Evolutionary conservation across 2,329 filamentous ascomycete species (phyloP), one percentile per base, ranked within the genome.

Genomic region (Aureobasidium zeae): DNA sequence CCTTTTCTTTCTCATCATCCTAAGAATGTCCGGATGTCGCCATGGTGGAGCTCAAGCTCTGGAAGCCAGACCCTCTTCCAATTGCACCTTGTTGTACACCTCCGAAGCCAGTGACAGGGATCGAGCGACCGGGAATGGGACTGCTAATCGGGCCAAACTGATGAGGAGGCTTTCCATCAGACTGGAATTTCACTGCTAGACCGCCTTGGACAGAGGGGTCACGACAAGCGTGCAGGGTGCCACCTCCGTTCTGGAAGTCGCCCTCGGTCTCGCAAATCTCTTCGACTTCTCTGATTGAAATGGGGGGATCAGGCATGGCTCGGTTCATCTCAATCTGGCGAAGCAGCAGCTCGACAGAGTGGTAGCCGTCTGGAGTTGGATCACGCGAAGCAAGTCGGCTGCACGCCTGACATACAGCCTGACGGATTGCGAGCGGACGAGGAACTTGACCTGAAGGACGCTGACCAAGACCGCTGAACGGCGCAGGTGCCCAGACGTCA

Each of bases 241-340:
- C 91, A 32, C 89, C 89, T 33, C 91, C 91, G 55, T 96, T 96
- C 47, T 81, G 77, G 2, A 69, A 60, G 55, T 83, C 93, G 46
- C 91, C 91, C 59, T 94, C 86, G 1, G 89, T 94, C 55, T 96
- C 89, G 60, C 85, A 91, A 47, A 93, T 81, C 46, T 84, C 79
- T 28, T 89, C 71, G 53, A 96, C 72, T 55, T 95, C 88, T 19
- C 70, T 72, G 56, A 69, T 77, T 61, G 51, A 55, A 70, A 61
- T 69, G 77, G 54, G 67, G 58, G 71, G 63, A 46, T 81, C 74
- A 43, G 70, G 70, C 2, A 31, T 19, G 24, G 67, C 67, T 43
- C 79, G 77, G 21, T 84, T 70, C 44, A 76, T 72, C 8, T 81
- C 74, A 52, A 87, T 79, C 55, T 87, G 72, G 21, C 65, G 67